Evolutionary conservation across 148 eudicot species (phyloP).

Genomic region (Rhododendron mucronatum): DNA sequence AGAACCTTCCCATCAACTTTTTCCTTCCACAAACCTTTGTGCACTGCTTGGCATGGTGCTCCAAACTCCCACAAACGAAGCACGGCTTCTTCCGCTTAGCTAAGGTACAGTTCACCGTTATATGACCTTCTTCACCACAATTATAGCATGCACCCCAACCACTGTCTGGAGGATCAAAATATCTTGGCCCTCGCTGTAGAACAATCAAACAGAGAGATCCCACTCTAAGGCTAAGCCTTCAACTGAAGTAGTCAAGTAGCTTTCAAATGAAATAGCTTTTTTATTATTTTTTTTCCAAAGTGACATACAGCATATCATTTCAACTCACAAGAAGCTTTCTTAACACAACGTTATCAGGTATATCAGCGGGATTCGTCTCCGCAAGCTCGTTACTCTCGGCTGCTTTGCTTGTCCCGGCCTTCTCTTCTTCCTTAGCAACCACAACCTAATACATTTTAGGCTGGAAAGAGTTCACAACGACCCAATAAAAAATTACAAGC

Average conservation of each 20-base stretch:
- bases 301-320: constrained; percentile 31
- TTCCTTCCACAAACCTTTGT: constrained; percentile 51
- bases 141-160: constrained; percentile 93
- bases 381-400: constrained; percentile 21
- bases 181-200: constrained; percentile 91
- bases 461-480: not conserved
- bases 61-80: constrained; percentile 89
- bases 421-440: constrained; percentile 26
- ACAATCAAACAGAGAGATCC: constrained; percentile 40
- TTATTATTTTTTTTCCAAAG: constrained; percentile 17
- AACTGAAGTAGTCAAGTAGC: constrained; percentile 19
- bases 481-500: not conserved
- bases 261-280: constrained; percentile 7
- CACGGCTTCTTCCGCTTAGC: constrained; percentile 87
- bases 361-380: constrained; percentile 37
- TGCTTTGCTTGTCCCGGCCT: constrained; percentile 23
- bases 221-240: constrained; percentile 39
- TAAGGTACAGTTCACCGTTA: constrained; percentile 54
- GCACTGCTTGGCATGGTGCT: constrained; percentile 81
- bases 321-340: constrained; percentile 96
- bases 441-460: constrained; percentile 31
- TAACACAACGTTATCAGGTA: constrained; percentile 55
- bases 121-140: constrained; percentile 95
- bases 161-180: constrained; percentile 90
- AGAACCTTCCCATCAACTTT: not conserved